Conservation (phyloP, 2,329 filamentous ascomycete species). For the Ophiocordyceps unilateralis region DNA sequence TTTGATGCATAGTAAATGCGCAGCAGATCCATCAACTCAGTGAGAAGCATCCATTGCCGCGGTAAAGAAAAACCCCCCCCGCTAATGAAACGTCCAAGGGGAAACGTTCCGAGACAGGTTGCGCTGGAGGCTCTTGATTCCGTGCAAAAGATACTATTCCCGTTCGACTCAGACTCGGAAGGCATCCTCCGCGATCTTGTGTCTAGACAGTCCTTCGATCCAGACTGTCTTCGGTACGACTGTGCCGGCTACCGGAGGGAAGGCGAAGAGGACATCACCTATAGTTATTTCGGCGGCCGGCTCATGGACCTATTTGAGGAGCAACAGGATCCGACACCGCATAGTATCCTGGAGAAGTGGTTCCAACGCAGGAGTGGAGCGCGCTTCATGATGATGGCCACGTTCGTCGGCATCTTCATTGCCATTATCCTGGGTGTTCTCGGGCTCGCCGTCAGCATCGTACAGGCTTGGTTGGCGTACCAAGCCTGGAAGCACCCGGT, state of each 20-base stretch:
- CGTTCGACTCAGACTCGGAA: too few species aligned
- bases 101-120: too few species aligned
- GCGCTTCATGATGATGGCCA: not conserved
- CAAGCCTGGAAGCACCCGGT: not conserved
- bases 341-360: not conserved
- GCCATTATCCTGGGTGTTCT: not conserved
- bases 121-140: too few species aligned
- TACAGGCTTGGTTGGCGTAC: not conserved
- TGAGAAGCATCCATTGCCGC: too few species aligned
- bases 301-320: not conserved
- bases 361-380: not conserved
- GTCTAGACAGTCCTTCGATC: too few species aligned
- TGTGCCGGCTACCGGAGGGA: not conserved
- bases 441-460: not conserved
- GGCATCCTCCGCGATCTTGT: too few species aligned
- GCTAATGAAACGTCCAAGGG: too few species aligned
- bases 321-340: not conserved
- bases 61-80: too few species aligned
- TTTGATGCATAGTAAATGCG: not conserved
- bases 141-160: too few species aligned
- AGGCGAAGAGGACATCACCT: conserved; percentile 1
- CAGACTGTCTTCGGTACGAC: conserved; percentile 1
- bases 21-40: not conserved
- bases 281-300: not conserved
- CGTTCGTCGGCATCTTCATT: not conserved